These are phyloP conservation scores for Aspergillus quadricinctus DNA, from an alignment of 2,329 filamentous ascomycete genomes.

Conservation along the genomic window DNA sequence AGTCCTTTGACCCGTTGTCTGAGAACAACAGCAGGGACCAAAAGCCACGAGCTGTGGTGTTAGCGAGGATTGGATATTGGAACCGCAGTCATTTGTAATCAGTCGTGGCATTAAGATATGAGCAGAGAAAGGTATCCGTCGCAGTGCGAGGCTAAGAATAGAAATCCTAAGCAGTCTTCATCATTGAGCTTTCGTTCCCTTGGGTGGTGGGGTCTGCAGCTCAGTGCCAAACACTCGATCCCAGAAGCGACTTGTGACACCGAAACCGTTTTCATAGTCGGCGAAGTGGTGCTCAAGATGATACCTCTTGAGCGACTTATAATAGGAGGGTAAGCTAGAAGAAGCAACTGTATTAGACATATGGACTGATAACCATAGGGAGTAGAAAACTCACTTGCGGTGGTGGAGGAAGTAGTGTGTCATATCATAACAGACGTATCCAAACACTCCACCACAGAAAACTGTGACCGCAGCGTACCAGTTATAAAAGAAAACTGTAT, in stretches of 20 bases:
- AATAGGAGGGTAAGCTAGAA: conserved; percentile 72
- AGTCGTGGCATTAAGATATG: neutral
- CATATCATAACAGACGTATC: conserved; percentile 93
- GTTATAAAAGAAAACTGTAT: conserved; percentile 73
- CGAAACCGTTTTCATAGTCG: conserved; percentile 96
- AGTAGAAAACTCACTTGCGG: conserved; percentile 59
- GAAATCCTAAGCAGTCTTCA: neutral
- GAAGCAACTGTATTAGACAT: conserved; percentile 7
- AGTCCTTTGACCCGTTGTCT: neutral
- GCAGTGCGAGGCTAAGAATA: neutral
- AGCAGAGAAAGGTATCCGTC: neutral
- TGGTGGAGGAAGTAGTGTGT: conserved; percentile 99
- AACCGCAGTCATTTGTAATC: neutral
- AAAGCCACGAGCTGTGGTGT: neutral
- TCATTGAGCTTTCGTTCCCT: conserved; percentile 35
- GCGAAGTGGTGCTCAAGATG: conserved; percentile 96
- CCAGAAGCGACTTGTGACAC: conserved; percentile 96
- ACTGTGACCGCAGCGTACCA: conserved; percentile 77
- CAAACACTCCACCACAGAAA: conserved; percentile 87
- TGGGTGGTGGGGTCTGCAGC: conserved; percentile 48
- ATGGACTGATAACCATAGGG: neutral
- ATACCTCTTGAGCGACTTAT: conserved; percentile 92
- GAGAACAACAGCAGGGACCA: neutral
- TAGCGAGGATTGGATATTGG: neutral
- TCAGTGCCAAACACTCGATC: conserved; percentile 88